phyloP scores from a whole-genome alignment of 2,329 filamentous ascomycete genomes.

The Phyllachora maydis region DNA sequence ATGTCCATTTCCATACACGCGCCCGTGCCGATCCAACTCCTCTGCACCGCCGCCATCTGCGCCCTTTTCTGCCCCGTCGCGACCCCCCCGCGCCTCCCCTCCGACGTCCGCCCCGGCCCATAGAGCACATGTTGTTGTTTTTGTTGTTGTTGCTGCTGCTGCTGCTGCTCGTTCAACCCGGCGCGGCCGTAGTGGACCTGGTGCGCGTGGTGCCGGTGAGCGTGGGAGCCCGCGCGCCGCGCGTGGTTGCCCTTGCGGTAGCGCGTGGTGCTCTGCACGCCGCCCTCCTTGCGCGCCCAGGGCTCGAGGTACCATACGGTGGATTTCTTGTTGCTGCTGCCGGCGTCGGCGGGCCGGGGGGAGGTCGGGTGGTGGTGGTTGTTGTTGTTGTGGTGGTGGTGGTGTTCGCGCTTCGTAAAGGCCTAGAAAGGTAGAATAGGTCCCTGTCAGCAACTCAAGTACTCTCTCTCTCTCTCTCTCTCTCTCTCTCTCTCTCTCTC shows the following conservation, averaged over 20 bases:
- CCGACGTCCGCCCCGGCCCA: too few species aligned
- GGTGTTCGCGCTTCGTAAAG: constrained; percentile 19
- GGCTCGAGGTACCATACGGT: constrained; percentile 60
- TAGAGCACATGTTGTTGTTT: too few species aligned
- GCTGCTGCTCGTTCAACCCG: constrained; percentile 1
- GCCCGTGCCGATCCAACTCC: too few species aligned
- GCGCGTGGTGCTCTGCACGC: constrained; percentile 71
- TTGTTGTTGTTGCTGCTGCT: constrained; percentile 1
- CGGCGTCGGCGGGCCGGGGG: neutral
- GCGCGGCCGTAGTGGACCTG: constrained; percentile 1
- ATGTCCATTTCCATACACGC: too few species aligned
- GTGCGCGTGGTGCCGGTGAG: constrained; percentile 1
- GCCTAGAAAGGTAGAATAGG: constrained; percentile 6
- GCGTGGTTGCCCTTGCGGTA: constrained; percentile 35
- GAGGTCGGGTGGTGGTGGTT: constrained; percentile 1
- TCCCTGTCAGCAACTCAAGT: too few species aligned
- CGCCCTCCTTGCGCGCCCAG: constrained; percentile 41
- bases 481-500: too few species aligned
- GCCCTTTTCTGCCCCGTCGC: too few species aligned
- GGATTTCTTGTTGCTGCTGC: constrained; percentile 29
- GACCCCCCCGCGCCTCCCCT: too few species aligned
- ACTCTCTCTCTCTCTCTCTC: neutral
- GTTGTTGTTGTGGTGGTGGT: constrained; percentile 11
- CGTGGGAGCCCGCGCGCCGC: constrained; percentile 2
- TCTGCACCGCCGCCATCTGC: too few species aligned